Evolutionary conservation across 306 rosid genomes (phyloP), one percentile per base, ranked within the genome.

Genomic region (Vigna mungo): DNA sequence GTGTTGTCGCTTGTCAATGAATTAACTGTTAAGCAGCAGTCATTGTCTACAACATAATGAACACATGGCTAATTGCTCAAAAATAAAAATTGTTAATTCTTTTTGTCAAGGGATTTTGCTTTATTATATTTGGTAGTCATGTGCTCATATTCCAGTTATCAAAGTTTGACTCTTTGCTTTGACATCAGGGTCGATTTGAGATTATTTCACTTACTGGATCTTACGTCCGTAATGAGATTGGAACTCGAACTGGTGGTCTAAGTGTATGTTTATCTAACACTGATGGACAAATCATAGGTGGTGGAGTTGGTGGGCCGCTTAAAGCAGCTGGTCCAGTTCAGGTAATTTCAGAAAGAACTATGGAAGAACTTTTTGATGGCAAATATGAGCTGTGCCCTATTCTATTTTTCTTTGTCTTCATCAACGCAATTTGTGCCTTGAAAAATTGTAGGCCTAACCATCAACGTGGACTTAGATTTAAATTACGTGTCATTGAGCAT

Each of bases 251-350:
- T 5, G 99, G 98, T 7, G 99, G 96, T 61, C 92, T 96, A 21
- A 96, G 98, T 78, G 92, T 93, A 68, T 91, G 98, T 82, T 83
- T 96, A 62, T 87, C 94, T 30, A 91, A 78, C 84, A 58, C 92
- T 41, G 90, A 96, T 85, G 99, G 99, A 21, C 96, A 93, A 83
- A 91, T 96, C 74, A 79, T 96, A 54, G 99, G 99, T 68, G 99
- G 99, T 67, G 98, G 98, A 68, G 90, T 96, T 74, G 96, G 96
- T 85, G 99, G 99, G 68, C 91, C 99, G 8, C 80, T 96, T 66
- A 91, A 68, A 74, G 99, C 99, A 25, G 94, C 94, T 34, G 96
- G 98, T 77, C 99, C 98, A 17, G 98, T 96, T 77, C 98, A 96
- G 99, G 99, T 96, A 92, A 79, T 67, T 36, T 71, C 71, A 58